Conservation (phyloP, 2,329 filamentous ascomycete species). For the Sarocladium strictum region DNA sequence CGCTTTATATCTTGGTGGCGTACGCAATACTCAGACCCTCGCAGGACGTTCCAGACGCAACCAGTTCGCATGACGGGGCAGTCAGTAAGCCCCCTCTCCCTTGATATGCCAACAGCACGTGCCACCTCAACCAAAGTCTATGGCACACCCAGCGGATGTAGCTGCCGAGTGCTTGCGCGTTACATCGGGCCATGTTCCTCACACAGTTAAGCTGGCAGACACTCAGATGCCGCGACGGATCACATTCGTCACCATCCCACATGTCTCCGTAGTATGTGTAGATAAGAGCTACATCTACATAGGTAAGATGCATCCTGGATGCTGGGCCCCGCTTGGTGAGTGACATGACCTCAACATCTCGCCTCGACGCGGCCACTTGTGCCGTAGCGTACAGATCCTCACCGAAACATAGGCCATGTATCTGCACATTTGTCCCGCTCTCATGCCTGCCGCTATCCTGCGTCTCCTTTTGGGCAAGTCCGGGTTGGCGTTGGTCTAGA, state of each 20-base stretch:
- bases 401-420: neutral
- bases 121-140: constrained; percentile 3
- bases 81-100: neutral
- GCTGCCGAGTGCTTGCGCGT: neutral
- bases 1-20: neutral
- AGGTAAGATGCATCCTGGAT: neutral
- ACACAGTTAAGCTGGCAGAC: no score
- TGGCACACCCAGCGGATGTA: neutral
- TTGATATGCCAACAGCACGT: neutral
- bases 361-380: neutral
- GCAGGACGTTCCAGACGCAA: constrained; percentile 3
- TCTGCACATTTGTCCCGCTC: neutral
- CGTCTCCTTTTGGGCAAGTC: neutral
- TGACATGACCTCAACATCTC: neutral
- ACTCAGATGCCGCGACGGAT: no score
- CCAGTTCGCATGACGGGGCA: neutral
- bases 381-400: neutral
- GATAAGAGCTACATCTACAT: no score
- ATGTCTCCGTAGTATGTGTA: no score
- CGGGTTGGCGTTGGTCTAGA: constrained; percentile 7
- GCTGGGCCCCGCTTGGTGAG: neutral
- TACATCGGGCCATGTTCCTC: neutral
- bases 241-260: no score
- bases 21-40: neutral
- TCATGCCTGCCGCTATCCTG: constrained; percentile 1